Percentiles rank a stretch among this genome's conserved stretches.
Evolutionary conservation across 2,329 filamentous ascomycete species (phyloP).

Genomic region (Pseudogymnoascus sp.): DNA sequence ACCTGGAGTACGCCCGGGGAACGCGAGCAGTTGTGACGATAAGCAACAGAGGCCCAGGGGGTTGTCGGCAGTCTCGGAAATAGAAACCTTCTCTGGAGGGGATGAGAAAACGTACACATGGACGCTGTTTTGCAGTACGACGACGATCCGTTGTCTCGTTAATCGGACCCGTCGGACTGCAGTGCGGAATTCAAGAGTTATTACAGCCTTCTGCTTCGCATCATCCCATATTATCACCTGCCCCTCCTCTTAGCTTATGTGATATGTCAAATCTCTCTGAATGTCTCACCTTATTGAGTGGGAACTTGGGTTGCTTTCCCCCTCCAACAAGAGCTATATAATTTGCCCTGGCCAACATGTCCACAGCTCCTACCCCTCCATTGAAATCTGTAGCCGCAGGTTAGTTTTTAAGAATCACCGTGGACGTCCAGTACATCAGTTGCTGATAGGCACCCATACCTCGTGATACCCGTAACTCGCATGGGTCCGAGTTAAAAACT

Average conservation of each 20-base stretch:
- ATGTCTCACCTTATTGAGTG: slow-evolving; percentile 65
- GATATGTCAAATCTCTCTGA: neutral
- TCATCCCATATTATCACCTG: slow-evolving; percentile 89
- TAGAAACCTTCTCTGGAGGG: slow-evolving; percentile 59
- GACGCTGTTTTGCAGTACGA: slow-evolving; percentile 74
- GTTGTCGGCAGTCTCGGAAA: slow-evolving; percentile 84
- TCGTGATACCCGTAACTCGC: slow-evolving; percentile 58
- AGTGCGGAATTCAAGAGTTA: slow-evolving; percentile 71
- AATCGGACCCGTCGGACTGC: slow-evolving; percentile 74
- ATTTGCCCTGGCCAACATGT: slow-evolving; percentile 81
- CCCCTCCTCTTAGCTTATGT: slow-evolving; percentile 10
- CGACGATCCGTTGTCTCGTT: slow-evolving; percentile 66
- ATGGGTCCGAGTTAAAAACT: slow-evolving; percentile 70
- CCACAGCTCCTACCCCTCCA: slow-evolving; percentile 71
- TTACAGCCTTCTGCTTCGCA: slow-evolving; percentile 63
- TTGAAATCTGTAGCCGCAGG: slow-evolving; percentile 53
- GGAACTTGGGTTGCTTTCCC: slow-evolving; percentile 75
- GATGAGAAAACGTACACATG: slow-evolving; percentile 73
- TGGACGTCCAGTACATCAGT: neutral
- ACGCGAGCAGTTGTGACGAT: slow-evolving; percentile 64
- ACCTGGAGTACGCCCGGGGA: slow-evolving; percentile 78
- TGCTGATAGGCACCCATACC: slow-evolving; percentile 32
- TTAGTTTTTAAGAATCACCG: neutral
- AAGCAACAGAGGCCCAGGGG: slow-evolving; percentile 72
- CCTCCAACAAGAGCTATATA: slow-evolving; percentile 87